Evolutionary conservation across 2,329 filamentous ascomycete species (phyloP).

Genomic region (Paracamarosporium sp.): DNA sequence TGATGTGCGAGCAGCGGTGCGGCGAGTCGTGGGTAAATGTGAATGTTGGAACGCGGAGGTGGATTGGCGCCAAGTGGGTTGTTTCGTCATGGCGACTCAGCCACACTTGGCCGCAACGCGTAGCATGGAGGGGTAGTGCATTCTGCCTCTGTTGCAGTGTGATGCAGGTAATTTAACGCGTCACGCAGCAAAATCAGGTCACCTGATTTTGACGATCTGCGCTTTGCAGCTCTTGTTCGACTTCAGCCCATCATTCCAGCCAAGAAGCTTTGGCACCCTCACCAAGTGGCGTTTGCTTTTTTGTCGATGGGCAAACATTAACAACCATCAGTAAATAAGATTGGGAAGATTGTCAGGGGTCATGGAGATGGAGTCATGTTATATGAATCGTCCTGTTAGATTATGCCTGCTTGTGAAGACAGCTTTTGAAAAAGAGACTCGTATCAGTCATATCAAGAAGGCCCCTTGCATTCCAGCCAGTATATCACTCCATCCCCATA

Average conservation of each 20-base stretch:
- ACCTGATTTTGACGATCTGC: neutral
- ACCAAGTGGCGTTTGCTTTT: neutral
- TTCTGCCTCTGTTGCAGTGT: neutral
- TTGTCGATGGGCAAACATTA: neutral
- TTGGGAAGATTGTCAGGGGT: neutral
- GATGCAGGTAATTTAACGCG: neutral
- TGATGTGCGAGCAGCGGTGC: neutral
- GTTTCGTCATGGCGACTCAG: conserved; percentile 29
- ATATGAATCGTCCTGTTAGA: conserved; percentile 4
- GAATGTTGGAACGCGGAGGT: neutral
- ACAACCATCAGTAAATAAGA: too few species aligned
- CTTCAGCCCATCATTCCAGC: neutral
- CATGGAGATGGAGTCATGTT: neutral
- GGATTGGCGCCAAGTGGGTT: conserved; percentile 26
- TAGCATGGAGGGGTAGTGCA: neutral
- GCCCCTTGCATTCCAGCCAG: conserved; percentile 12
- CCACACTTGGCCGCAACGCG: conserved; percentile 30
- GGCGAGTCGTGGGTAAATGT: conserved; percentile 8
- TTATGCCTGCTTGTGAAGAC: conserved; percentile 18
- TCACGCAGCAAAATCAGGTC: neutral
- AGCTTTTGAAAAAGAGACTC: conserved; percentile 33
- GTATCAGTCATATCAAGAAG: conserved; percentile 26
- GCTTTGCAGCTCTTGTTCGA: neutral
- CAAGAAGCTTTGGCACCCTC: neutral
- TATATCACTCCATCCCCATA: conserved; percentile 5